Evolutionary conservation across 257 asterid species (phyloP).

Genomic region (Nicotiana obtusifolia): DNA sequence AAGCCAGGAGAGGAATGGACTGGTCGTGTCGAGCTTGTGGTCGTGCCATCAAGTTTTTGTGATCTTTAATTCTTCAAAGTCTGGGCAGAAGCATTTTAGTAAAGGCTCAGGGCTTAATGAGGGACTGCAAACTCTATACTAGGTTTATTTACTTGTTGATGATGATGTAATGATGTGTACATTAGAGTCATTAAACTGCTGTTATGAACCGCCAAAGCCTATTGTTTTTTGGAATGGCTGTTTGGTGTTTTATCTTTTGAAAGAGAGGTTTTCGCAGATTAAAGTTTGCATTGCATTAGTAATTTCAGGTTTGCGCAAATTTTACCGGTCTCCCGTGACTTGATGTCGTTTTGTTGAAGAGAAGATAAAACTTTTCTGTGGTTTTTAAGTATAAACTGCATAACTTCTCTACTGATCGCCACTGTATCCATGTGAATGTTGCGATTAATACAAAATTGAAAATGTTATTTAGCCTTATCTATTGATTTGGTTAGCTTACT

Average conservation of each 20-base stretch:
- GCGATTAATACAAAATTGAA: not conserved
- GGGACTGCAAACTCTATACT: not conserved
- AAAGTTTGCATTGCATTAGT: not conserved
- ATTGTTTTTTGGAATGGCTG: slow-evolving; percentile 5
- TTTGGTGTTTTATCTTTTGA: not conserved
- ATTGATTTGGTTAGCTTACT: not conserved
- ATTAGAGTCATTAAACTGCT: not conserved
- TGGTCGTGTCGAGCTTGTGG: slow-evolving; percentile 59
- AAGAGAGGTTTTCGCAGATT: not conserved
- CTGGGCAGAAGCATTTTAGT: not conserved
- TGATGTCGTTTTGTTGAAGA: not conserved
- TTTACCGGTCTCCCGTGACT: not conserved
- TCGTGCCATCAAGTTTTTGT: slow-evolving; percentile 76
- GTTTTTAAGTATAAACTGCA: not conserved
- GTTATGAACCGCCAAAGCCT: slow-evolving; percentile 7
- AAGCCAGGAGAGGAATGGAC: slow-evolving; percentile 94
- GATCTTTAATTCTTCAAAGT: slow-evolving; percentile 32
- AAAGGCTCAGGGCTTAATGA: not conserved
- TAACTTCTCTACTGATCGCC: not conserved
- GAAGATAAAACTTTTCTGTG: not conserved
- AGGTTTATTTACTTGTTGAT: not conserved
- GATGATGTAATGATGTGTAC: not conserved
- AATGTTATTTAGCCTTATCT: not conserved
- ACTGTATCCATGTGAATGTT: not conserved
- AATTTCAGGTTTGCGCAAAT: not conserved